These are phyloP conservation scores for Hypomyces rosellus DNA, from an alignment of 2,329 filamentous ascomycete genomes.

Conservation along the genomic window DNA sequence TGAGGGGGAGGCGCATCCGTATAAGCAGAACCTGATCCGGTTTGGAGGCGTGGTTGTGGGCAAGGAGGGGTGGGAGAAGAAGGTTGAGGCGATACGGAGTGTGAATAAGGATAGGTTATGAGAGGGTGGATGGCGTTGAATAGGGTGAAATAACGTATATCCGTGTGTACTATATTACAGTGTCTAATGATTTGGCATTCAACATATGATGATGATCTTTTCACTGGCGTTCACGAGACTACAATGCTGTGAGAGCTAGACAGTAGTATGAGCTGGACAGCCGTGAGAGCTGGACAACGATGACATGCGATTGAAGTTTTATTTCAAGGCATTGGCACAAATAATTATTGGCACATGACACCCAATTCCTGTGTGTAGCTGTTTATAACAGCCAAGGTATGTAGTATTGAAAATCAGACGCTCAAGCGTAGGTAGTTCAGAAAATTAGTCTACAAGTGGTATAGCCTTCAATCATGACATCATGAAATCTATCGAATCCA, in stretches of 20 bases:
- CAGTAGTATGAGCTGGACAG: no score
- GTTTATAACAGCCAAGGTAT: no score
- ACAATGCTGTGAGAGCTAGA: no score
- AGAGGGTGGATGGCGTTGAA: slow-evolving; percentile 12
- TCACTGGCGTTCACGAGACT: no score
- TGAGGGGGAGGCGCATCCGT: slow-evolving; percentile 87
- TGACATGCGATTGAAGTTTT: no score
- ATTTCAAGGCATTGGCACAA: no score
- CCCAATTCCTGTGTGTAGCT: no score
- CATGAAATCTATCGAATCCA: background rate
- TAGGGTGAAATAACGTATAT: slow-evolving; percentile 21
- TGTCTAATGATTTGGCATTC: slow-evolving; percentile 15
- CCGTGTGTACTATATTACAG: slow-evolving; percentile 26
- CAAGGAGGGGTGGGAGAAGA: slow-evolving; percentile 46
- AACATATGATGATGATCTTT: background rate
- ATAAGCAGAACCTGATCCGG: slow-evolving; percentile 77
- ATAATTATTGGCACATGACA: no score
- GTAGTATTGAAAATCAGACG: no score
- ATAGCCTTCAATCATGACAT: background rate
- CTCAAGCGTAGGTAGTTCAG: no score
- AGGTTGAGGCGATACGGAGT: slow-evolving; percentile 44
- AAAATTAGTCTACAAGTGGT: background rate
- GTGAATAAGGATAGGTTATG: slow-evolving; percentile 46
- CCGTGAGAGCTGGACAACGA: no score
- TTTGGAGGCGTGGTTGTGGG: slow-evolving; percentile 57